Evolutionary conservation across 805 yeast species (phyloP).

Genomic region (Isabelozyma heimii): DNA sequence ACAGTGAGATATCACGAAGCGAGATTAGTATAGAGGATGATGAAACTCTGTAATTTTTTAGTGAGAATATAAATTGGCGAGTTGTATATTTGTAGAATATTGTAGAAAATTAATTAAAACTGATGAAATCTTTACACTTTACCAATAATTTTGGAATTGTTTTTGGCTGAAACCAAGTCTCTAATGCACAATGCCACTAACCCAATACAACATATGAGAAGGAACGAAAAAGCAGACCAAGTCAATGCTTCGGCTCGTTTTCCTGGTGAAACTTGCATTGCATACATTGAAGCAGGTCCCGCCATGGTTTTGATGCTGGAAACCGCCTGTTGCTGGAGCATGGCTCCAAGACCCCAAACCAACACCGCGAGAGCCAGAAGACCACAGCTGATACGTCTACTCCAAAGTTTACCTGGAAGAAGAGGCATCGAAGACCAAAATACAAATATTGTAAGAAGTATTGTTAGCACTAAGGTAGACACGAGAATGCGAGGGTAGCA

Average conservation of each 20-base stretch:
- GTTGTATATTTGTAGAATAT: not conserved
- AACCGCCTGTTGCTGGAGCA: conserved; percentile 60
- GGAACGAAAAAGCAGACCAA: conserved; percentile 58
- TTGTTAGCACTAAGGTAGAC: conserved; percentile 43
- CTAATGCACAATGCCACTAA: conserved; percentile 31
- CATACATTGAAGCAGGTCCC: conserved; percentile 49
- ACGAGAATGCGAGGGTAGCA: conserved; percentile 56
- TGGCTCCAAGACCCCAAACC: conserved; percentile 64
- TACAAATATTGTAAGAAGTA: conserved; percentile 39
- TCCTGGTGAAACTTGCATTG: conserved; percentile 46
- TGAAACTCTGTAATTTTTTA: not conserved
- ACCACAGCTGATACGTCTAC: conserved; percentile 24
- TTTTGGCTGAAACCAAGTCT: conserved; percentile 1
- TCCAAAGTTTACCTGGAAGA: conserved; percentile 39
- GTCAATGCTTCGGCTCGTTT: conserved; percentile 54
- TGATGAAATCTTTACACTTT: not conserved
- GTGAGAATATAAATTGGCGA: too few species aligned
- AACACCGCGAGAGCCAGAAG: conserved; percentile 37
- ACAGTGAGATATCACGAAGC: not conserved
- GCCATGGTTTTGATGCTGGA: conserved; percentile 43
- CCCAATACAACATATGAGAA: conserved; percentile 38
- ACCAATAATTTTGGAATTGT: not conserved
- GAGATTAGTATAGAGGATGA: not conserved
- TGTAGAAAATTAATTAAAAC: not conserved
- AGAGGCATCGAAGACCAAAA: conserved; percentile 47